phyloP scores from a whole-genome alignment of 2,329 filamentous ascomycete species.

The Pyrenochaeta sp. region DNA sequence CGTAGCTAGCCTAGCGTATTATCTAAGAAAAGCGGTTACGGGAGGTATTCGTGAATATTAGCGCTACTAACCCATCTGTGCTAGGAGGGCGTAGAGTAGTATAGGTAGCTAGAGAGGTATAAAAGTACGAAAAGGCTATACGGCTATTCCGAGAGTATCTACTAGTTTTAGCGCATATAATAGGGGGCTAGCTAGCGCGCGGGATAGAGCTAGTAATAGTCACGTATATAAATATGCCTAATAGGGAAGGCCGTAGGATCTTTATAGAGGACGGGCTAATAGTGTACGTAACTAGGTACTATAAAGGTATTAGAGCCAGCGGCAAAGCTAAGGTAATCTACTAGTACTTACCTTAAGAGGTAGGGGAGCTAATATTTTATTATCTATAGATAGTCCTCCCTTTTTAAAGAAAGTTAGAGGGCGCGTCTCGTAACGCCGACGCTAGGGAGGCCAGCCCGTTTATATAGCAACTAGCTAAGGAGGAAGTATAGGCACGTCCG shows the following conservation, averaged over 20 bases:
- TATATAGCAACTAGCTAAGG: too few species aligned
- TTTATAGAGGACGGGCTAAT: slow-evolving; percentile 11
- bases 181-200: slow-evolving; percentile 16
- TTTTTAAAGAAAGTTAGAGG: too few species aligned
- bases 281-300: slow-evolving; percentile 12
- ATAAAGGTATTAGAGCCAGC: slow-evolving; percentile 3
- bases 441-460: too few species aligned
- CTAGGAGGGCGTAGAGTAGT: neutral
- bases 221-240: slow-evolving; percentile 5
- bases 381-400: too few species aligned
- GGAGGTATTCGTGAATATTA: slow-evolving; percentile 7
- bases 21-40: neutral
- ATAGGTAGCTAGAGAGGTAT: slow-evolving; percentile 3
- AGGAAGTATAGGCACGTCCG: too few species aligned
- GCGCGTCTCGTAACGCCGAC: too few species aligned
- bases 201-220: slow-evolving; percentile 7
- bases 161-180: slow-evolving; percentile 27
- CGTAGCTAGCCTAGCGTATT: slow-evolving; percentile 6
- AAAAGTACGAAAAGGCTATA: slow-evolving; percentile 16
- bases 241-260: slow-evolving; percentile 1
- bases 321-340: neutral
- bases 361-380: neutral
- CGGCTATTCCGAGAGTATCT: slow-evolving; percentile 26
- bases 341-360: neutral
- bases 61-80: neutral